Evolutionary conservation across 306 rosid genomes (phyloP).

Genomic region (Prunus kanzakura): DNA sequence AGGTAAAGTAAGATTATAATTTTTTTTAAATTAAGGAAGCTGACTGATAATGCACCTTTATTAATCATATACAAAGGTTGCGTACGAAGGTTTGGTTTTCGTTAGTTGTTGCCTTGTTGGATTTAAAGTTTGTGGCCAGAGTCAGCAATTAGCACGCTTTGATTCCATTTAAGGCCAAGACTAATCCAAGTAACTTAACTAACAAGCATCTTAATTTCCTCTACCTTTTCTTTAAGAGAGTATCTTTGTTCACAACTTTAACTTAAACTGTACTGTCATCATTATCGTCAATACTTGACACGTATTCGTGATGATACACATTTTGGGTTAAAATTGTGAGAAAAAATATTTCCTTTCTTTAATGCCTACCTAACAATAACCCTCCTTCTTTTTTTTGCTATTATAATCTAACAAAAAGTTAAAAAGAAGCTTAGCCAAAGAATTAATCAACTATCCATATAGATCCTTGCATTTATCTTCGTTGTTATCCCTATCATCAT

Average conservation of each 20-base stretch:
- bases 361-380: background rate
- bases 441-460: background rate
- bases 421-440: background rate
- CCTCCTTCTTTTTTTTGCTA: background rate
- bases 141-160: background rate
- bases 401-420: background rate
- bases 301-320: too few species aligned
- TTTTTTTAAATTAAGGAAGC: background rate
- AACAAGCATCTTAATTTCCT: background rate
- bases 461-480: background rate
- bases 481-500: background rate
- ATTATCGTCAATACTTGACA: too few species aligned
- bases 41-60: background rate
- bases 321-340: background rate
- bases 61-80: background rate
- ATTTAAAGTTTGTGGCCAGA: background rate
- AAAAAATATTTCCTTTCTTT: too few species aligned
- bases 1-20: background rate
- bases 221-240: background rate
- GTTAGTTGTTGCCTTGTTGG: slow-evolving; percentile 7
- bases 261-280: rapidly evolving
- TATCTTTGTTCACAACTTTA: rapidly evolving
- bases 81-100: background rate
- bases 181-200: slow-evolving; percentile 11
- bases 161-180: background rate